phyloP scores from a whole-genome alignment of 805 yeast genomes.

The Starmera caribaea region DNA sequence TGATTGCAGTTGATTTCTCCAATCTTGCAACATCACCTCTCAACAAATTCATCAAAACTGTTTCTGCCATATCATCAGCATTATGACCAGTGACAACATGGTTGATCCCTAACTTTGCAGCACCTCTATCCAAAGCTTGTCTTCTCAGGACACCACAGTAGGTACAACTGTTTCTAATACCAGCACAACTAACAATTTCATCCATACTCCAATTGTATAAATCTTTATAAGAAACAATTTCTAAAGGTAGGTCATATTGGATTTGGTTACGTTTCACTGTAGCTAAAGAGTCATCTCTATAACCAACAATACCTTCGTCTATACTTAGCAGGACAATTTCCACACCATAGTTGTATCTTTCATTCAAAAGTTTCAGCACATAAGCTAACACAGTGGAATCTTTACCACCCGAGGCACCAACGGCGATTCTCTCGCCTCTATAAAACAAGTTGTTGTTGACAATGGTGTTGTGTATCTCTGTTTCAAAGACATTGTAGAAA shows the following conservation, averaged over 20 bases:
- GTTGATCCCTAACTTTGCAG: constrained; percentile 69
- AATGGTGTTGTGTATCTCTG: constrained; percentile 91
- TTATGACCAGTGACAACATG: constrained; percentile 98
- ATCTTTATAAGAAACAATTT: constrained; percentile 78
- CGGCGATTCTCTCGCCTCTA: constrained; percentile 83
- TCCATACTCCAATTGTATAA: constrained; percentile 98
- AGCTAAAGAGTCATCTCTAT: constrained; percentile 93
- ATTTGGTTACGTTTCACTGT: constrained; percentile 89
- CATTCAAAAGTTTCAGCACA: constrained; percentile 77
- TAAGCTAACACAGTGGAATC: constrained; percentile 95
- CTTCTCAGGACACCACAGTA: constrained; percentile 96
- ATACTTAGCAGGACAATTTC: constrained; percentile 73
- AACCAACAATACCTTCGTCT: constrained; percentile 96
- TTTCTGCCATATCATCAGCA: constrained; percentile 99
- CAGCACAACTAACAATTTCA: constrained; percentile 90
- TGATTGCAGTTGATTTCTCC: constrained; percentile 77
- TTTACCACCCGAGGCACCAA: constrained; percentile 98
- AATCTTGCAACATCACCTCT: constrained; percentile 95
- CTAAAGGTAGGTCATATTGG: constrained; percentile 74
- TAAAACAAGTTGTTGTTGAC: constrained; percentile 56
- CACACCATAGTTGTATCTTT: constrained; percentile 82
- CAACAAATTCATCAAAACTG: constrained; percentile 86
- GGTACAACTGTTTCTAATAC: constrained; percentile 89
- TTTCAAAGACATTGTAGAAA: constrained; percentile 84
- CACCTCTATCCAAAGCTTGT: constrained; percentile 95